phyloP scores from a whole-genome alignment of 2,329 filamentous ascomycete genomes.

The Penicillium brevicompactum region DNA sequence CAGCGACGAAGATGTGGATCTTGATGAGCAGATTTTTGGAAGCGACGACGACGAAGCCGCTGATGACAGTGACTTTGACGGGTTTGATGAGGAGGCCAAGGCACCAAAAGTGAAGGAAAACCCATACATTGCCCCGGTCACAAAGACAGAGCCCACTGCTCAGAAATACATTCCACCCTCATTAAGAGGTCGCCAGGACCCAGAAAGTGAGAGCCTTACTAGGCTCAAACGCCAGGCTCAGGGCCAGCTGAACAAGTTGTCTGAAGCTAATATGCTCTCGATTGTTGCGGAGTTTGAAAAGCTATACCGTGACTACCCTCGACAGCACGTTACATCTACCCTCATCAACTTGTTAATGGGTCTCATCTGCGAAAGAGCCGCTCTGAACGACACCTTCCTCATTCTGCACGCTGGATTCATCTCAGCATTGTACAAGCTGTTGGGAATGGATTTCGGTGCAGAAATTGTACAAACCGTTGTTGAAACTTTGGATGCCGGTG shows the following conservation, averaged over 20 bases:
- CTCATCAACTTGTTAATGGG: constrained; percentile 76
- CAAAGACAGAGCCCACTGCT: constrained; percentile 46
- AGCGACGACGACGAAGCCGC: constrained; percentile 33
- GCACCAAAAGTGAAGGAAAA: constrained; percentile 68
- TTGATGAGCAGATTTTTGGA: constrained; percentile 28
- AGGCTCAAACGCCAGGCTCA: constrained; percentile 79
- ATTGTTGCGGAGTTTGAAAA: constrained; percentile 81
- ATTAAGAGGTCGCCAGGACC: constrained; percentile 64
- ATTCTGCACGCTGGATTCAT: constrained; percentile 90
- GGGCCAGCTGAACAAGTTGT: constrained; percentile 88
- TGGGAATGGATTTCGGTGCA: constrained; percentile 87
- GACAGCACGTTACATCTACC: constrained; percentile 83
- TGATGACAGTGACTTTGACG: constrained; percentile 41
- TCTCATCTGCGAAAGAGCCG: constrained; percentile 77
- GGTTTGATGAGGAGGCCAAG: constrained; percentile 43
- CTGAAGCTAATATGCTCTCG: constrained; percentile 83
- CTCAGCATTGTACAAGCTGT: constrained; percentile 80
- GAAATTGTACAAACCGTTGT: constrained; percentile 79
- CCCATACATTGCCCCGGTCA: constrained; percentile 77
- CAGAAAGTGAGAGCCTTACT: constrained; percentile 66
- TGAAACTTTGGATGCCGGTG: constrained; percentile 70
- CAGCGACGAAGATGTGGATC: constrained; percentile 7
- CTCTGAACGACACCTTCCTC: constrained; percentile 82
- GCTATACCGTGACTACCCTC: constrained; percentile 78
- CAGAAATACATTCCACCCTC: constrained; percentile 89